Percentiles rank a stretch among this genome's conserved stretches.
These are phyloP conservation scores for Chaetoceros tenuissimus DNA, from an alignment of 108 stramenopile species.

Conservation along the genomic window DNA sequence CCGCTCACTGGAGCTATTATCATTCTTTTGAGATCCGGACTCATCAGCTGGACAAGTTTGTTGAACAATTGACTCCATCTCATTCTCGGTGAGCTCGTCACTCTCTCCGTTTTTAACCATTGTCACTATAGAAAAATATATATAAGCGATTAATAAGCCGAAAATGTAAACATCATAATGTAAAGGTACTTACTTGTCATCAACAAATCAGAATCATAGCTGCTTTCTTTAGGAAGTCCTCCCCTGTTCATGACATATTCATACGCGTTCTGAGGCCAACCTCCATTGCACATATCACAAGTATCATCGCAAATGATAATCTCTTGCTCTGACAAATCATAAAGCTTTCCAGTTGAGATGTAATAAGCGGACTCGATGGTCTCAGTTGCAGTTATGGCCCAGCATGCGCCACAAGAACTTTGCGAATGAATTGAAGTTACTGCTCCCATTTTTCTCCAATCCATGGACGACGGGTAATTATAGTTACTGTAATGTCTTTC, in stretches of 20 bases:
- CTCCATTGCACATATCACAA: slow-evolving; percentile 76
- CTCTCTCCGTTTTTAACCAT: slow-evolving; percentile 42
- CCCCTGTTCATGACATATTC: slow-evolving; percentile 74
- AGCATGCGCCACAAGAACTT: slow-evolving; percentile 78
- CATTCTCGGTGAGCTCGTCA: slow-evolving; percentile 26
- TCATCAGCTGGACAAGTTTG: slow-evolving; percentile 52
- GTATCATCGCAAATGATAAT: slow-evolving; percentile 62
- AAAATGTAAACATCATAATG: too few relatives aligned
- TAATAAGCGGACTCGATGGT: slow-evolving; percentile 75
- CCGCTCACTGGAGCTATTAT: slow-evolving; percentile 26
- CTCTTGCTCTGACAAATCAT: slow-evolving; percentile 63
- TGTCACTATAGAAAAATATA: too few relatives aligned
- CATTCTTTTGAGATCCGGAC: slow-evolving; percentile 17
- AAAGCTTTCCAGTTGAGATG: slow-evolving; percentile 50
- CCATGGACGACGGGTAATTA: slow-evolving; percentile 34
- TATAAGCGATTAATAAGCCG: too few relatives aligned
- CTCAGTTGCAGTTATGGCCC: slow-evolving; percentile 87
- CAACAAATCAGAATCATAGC: slow-evolving; percentile 62
- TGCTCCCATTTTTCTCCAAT: slow-evolving; percentile 77
- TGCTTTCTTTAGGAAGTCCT: slow-evolving; percentile 49
- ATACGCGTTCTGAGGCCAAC: slow-evolving; percentile 87
- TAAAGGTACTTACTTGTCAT: too few relatives aligned
- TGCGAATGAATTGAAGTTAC: slow-evolving; percentile 64
- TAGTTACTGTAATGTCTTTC: background rate
- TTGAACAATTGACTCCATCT: slow-evolving; percentile 31